Conservation (phyloP, 768 basidiomycete species). For the Tulasnella sp. region DNA sequence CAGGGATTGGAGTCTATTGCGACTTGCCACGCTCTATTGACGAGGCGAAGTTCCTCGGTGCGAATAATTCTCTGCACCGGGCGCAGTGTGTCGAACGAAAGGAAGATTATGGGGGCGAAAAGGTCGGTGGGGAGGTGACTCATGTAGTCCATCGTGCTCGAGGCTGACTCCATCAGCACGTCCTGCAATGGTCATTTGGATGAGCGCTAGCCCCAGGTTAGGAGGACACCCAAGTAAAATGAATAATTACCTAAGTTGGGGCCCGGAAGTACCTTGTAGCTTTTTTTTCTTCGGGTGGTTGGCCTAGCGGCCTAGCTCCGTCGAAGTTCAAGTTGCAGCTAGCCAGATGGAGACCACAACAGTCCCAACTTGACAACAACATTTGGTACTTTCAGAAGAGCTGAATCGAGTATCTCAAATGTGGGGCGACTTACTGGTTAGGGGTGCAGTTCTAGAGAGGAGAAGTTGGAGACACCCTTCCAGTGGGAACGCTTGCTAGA, state of each 20-base stretch:
- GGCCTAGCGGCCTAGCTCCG: no score
- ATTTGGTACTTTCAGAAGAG: no score
- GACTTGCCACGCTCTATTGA: background rate
- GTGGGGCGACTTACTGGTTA: background rate
- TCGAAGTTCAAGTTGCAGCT: no score
- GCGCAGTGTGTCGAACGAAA: background rate
- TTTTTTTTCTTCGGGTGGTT: no score
- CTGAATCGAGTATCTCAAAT: background rate
- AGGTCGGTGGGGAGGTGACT: background rate
- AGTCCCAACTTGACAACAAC: no score
- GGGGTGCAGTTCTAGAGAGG: background rate
- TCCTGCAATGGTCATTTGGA: no score
- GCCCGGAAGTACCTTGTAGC: no score
- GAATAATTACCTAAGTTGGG: no score
- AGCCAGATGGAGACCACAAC: no score
- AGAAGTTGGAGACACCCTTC: background rate
- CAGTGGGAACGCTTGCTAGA: no score
- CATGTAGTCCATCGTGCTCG: background rate
- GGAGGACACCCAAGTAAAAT: no score
- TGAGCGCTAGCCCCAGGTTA: no score
- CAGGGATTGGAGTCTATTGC: background rate
- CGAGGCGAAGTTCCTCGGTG: background rate
- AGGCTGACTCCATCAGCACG: background rate
- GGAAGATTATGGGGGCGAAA: background rate
- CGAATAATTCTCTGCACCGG: background rate